Conservation (phyloP, 139 green algal genomes). For the Gonium pectorale region DNA sequence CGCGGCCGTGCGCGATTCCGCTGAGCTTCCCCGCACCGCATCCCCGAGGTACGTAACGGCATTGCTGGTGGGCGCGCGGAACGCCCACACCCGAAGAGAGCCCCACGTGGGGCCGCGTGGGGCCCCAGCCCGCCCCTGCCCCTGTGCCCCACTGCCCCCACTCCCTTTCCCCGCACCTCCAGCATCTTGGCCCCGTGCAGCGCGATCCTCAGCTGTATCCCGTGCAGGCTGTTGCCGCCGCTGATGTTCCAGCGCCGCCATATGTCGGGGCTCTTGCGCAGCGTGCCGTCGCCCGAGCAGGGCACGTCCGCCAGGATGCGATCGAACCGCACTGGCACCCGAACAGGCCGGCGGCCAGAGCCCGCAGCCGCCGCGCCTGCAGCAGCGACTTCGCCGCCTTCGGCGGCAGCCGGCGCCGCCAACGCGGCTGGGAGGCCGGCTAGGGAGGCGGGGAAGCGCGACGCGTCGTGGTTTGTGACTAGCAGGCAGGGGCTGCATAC, state of each 20-base stretch:
- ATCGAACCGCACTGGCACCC: slow-evolving; percentile 74
- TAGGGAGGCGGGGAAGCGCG: slow-evolving; percentile 77
- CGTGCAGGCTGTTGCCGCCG: slow-evolving; percentile 92
- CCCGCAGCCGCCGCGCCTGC: background rate
- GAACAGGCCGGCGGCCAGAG: background rate
- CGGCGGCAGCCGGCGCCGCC: background rate
- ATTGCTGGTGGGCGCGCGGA: too few relatives aligned
- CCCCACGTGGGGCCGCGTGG: too few relatives aligned
- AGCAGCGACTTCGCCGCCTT: background rate
- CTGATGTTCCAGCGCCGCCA: slow-evolving; percentile 88
- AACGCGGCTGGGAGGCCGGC: background rate
- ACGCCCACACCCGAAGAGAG: background rate
- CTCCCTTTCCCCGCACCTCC: slow-evolving; percentile 56
- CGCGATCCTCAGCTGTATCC: slow-evolving; percentile 92
- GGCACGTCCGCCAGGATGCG: slow-evolving; percentile 97
- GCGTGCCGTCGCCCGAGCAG: slow-evolving; percentile 96
- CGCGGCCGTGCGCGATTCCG: too few relatives aligned
- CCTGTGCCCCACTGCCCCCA: background rate
- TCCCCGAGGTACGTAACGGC: too few relatives aligned
- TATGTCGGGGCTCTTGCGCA: slow-evolving; percentile 98
- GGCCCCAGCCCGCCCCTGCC: background rate
- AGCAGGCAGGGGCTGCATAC: slow-evolving; percentile 90
- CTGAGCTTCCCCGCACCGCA: too few relatives aligned
- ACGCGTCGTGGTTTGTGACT: slow-evolving; percentile 95
- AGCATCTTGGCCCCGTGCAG: slow-evolving; percentile 87